These are phyloP conservation scores for Naganishia cerealis DNA, from an alignment of 1,284 basidiomycete species.

Conservation along the genomic window DNA sequence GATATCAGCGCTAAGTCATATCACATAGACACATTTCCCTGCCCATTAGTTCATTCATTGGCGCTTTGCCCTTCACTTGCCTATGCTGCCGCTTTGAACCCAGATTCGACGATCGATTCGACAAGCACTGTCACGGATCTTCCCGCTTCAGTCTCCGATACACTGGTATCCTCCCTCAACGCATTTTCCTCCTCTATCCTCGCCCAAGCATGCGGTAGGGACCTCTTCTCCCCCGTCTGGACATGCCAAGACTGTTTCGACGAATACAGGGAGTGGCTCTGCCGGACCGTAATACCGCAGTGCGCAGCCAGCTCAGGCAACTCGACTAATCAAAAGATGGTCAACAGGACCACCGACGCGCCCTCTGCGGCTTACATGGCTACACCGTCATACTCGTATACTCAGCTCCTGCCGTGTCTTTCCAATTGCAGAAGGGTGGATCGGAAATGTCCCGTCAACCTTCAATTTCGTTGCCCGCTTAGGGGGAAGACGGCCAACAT, in stretches of 20 bases:
- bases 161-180: conserved; percentile 63
- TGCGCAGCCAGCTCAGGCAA: conserved; percentile 57
- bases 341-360: conserved; percentile 57
- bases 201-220: conserved; percentile 74
- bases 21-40: conserved; percentile 64
- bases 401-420: conserved; percentile 71
- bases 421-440: conserved; percentile 72
- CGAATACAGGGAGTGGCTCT: conserved; percentile 77
- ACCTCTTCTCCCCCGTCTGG: conserved; percentile 74
- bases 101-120: conserved; percentile 49
- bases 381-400: conserved; percentile 56
- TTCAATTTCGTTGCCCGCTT: conserved; percentile 71
- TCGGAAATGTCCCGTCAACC: conserved; percentile 70
- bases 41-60: conserved; percentile 69
- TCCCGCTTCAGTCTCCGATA: conserved; percentile 58
- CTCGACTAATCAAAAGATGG: conserved; percentile 33
- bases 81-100: conserved; percentile 65
- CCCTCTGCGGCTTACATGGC: conserved; percentile 42
- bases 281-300: conserved; percentile 68
- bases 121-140: conserved; percentile 62
- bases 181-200: conserved; percentile 72
- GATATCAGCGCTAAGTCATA: neutral
- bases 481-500: conserved; percentile 63
- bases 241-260: conserved; percentile 72
- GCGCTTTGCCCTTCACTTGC: conserved; percentile 71